Base-by-base conservation (phyloP, 306 rosid genomes). In the Vigna trinervia region DNA sequence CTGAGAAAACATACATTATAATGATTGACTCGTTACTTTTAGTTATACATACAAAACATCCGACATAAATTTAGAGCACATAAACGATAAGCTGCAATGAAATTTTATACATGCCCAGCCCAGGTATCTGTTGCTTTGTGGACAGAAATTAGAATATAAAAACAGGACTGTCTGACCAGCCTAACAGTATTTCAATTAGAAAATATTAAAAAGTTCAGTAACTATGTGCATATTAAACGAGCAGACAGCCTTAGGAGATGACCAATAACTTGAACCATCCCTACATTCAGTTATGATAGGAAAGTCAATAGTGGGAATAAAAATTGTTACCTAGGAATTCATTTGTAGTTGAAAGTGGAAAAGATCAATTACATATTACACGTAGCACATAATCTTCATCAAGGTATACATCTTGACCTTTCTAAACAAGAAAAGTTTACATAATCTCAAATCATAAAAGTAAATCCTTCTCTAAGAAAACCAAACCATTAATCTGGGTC, bases 391-490 rank as follows among this genome's bases (percentile, higher is more conserved):
- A 57, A 32, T 39, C 43, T 66, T 77, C 47, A 65, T 51, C 65
- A 15, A 65, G 23, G 34, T 26, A 11, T 41, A 66, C 19, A n/a
- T 53, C 54, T n/a, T 38, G 23, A 67, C 54, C 28, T 43, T 54
- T 26, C 17, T 12, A 12, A 28, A 77, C 43, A 51, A 19, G 63
- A 36, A 45, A 75, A 38, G 32, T 48, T 57, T 56, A 36, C 9
- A 73, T 13, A 28, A 73, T 56, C 53, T 22, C 28, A 54, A 30
- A 67, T 72, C 15, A 54, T 38, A 72, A 38, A 54, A 36, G 38
- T 13, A 72, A 57, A 57, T 8, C 41, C 20, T 56, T 39, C 6
- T 41, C n/a, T 34, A 54, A 39, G 77, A 73, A 56, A 73, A 13
- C 17, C 20, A 41, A 23, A 41, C 43, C 51, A 57, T 56, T 45